Base-by-base conservation (phyloP, 805 yeast genomes). In the Saccharomycodes ludwigii region DNA sequence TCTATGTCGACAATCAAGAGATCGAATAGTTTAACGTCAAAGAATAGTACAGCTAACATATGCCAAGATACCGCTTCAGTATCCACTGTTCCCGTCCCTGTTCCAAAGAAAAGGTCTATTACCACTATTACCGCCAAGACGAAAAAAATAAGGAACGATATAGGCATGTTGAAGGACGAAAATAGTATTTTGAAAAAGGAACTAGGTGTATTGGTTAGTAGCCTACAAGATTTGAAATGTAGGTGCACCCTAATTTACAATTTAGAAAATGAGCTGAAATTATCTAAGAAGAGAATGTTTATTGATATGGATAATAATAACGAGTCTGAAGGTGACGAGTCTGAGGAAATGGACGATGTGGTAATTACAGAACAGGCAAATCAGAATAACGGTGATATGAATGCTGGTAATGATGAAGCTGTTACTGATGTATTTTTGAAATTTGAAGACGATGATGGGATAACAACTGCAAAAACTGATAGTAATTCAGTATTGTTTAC, bases 151-250 rank as follows among this genome's bases (percentile, higher is more conserved):
- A 46, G 44, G 25, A 44, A 41, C 29, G 48, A 46, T 27, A 46
- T 47, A 11, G 40, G 40, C 24, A 38, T 38, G 21, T 39, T 46
- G 27, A 41, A 44, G 30, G 32, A 37, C 18, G 47, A 47, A 28
- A 47, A 47, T 31, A 43, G 36, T 20, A 35, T 43, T 29, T 37
- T 47, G 33, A 47, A 47, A 33, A 37, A 41, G 30, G 49, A 47
- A 23, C 35, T 47, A 27, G 41, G 44, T 10, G 43, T 39, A 21
- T 31, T 47, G 20, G 48, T 46, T 5, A 48, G 47, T 13, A 41
- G 33, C 23, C 30, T 47, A 25, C 52, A 47, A 27, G 42, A 38
- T n/a, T 31, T 47, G 33, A 47, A 47, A 28, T 40, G 38, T 15
- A 40, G 36, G 19, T 41, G 32, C 21, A 37, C 30, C 18, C 24